A percentile compares a stretch with the other conserved stretches of the same genome.
Conservation (phyloP, 2,329 filamentous ascomycete genomes). For the Ophiostoma sp. region DNA sequence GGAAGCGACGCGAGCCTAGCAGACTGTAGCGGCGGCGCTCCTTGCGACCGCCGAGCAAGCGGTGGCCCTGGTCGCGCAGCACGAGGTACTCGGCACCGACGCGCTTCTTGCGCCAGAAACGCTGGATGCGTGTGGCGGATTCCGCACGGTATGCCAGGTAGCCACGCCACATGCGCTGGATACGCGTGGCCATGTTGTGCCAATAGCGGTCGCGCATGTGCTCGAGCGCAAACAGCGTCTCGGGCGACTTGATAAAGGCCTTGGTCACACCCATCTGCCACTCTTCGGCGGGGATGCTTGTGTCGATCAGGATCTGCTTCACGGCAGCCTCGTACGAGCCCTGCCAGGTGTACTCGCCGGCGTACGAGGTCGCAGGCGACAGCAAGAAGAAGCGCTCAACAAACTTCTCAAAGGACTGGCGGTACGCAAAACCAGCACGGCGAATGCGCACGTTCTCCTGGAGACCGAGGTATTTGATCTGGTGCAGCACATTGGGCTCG, state of each 20-base stretch:
- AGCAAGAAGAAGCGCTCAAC: constrained; percentile 94
- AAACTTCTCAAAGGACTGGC: constrained; percentile 96
- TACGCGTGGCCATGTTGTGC: constrained; percentile 99
- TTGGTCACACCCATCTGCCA: constrained; percentile 97
- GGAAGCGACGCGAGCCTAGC: constrained; percentile 82
- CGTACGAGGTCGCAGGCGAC: constrained; percentile 90
- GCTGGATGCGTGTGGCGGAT: constrained; percentile 87
- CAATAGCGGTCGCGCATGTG: constrained; percentile 97
- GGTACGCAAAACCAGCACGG: constrained; percentile 91
- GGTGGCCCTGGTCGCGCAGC: constrained; percentile 81
- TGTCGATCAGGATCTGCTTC: constrained; percentile 90
- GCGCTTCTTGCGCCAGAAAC: constrained; percentile 91
- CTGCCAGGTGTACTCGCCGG: constrained; percentile 94
- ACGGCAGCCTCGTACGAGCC: constrained; percentile 83
- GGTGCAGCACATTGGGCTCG: constrained; percentile 84
- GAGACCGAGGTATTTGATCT: constrained; percentile 98
- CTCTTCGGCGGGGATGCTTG: constrained; percentile 88
- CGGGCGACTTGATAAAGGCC: constrained; percentile 96
- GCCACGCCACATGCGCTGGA: constrained; percentile 94
- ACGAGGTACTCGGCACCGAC: constrained; percentile 85
- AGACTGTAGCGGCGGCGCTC: constrained; percentile 88
- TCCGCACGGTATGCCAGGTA: constrained; percentile 90
- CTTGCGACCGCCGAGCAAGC: constrained; percentile 75
- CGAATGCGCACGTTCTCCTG: constrained; percentile 98
- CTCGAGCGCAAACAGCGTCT: constrained; percentile 92